These are phyloP conservation scores for Rhizopus stolonifer DNA, from an alignment of 371 early-diverging fungal genomes.

Conservation along the genomic window DNA sequence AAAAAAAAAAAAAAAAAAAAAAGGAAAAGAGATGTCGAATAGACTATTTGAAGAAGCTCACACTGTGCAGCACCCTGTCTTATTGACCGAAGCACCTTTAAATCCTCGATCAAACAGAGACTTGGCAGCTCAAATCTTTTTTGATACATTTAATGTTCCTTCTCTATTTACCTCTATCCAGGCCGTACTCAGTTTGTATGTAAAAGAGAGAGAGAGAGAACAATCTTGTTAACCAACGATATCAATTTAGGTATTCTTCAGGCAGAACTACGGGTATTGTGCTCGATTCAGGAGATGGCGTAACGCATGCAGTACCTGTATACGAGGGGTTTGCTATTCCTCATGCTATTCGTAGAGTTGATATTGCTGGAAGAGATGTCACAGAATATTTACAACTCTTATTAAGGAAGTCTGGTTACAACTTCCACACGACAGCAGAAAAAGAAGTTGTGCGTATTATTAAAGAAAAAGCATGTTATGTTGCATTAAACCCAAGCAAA, in stretches of 20 bases:
- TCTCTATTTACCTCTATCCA: conserved; percentile 94
- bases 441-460: conserved; percentile 91
- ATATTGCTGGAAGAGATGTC: conserved; percentile 92
- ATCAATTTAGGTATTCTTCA: conserved; percentile 70
- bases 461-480: conserved; percentile 94
- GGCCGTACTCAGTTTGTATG: conserved; percentile 88
- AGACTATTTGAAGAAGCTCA: background rate
- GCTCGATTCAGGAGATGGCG: conserved; percentile 93
- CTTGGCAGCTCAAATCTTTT: conserved; percentile 90
- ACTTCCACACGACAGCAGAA: conserved; percentile 90
- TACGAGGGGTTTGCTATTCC: conserved; percentile 96
- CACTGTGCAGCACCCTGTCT: conserved; percentile 82
- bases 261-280: conserved; percentile 96
- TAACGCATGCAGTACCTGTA: conserved; percentile 92
- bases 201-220: background rate
- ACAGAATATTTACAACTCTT: conserved; percentile 87
- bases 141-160: conserved; percentile 97
- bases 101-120: conserved; percentile 91
- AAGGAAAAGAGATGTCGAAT: no score
- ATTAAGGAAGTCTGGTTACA: conserved; percentile 84
- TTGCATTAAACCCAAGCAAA: conserved; percentile 84
- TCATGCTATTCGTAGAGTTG: conserved; percentile 89
- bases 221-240: background rate
- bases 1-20: no score
- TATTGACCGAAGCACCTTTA: conserved; percentile 93